Conservation (phyloP, 192 early-diverging fungal genomes). For the Coemansia sp. region DNA sequence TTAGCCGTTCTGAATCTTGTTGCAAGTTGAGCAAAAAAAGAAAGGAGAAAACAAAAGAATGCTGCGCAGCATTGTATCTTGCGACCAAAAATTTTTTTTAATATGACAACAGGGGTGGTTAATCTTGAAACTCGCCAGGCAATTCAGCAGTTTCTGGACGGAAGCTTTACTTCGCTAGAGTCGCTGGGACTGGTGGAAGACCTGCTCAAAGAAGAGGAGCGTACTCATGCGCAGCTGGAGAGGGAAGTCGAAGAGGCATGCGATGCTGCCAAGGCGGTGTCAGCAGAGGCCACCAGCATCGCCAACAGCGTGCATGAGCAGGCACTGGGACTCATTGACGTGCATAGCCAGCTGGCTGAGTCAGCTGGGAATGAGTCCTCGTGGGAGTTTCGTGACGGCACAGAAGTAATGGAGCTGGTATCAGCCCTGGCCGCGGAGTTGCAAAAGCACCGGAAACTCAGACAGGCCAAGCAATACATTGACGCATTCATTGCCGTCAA, state of each 20-base stretch:
- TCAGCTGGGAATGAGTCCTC: conserved; percentile 24
- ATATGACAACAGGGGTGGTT: conserved; percentile 5
- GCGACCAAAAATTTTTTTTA: background rate
- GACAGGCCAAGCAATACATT: conserved; percentile 32
- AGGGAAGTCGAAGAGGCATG: conserved; percentile 13
- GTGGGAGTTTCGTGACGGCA: conserved; percentile 47
- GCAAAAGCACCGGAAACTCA: conserved; percentile 27
- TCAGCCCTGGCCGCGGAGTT: conserved; percentile 26
- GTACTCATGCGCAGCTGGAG: conserved; percentile 28
- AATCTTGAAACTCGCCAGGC: conserved; percentile 6
- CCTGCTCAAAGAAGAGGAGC: conserved; percentile 37
- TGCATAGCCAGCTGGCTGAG: conserved; percentile 41
- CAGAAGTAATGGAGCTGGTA: conserved; percentile 37
- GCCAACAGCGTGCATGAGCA: conserved; percentile 10
- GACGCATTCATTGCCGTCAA: conserved; percentile 37
- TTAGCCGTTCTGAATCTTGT: background rate
- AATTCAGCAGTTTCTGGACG: conserved; percentile 35
- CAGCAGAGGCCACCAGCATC: conserved; percentile 14
- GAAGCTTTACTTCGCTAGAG: conserved; percentile 39
- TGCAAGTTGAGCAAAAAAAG: background rate
- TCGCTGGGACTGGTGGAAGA: conserved; percentile 41
- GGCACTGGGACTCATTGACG: conserved; percentile 27
- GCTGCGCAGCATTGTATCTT: conserved; percentile 4
- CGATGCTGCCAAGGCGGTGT: conserved; percentile 6
- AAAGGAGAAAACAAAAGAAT: conserved; percentile 5